A percentile compares a stretch with the other conserved stretches of the same genome.
Evolutionary conservation across 169 alveolate species (phyloP).

Genomic region (Sarcocystis neurona): DNA sequence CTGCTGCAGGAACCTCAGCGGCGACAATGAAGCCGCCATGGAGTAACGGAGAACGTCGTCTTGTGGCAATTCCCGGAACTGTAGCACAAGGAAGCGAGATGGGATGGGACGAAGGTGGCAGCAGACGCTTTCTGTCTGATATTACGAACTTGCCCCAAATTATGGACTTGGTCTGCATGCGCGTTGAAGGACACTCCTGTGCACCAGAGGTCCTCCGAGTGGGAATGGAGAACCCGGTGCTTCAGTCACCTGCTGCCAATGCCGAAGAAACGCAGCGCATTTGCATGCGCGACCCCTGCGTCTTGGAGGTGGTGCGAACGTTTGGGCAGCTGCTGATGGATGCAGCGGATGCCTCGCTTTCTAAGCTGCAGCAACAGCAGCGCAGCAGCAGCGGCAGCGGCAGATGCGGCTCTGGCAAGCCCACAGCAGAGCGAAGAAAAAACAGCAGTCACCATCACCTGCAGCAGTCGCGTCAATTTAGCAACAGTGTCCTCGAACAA

Average conservation of each 20-base stretch:
- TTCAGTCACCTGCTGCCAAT: constrained; percentile 17
- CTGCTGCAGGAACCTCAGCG: background rate
- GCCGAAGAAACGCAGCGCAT: constrained; percentile 38
- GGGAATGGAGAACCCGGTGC: constrained; percentile 26
- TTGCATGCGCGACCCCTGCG: constrained; percentile 51
- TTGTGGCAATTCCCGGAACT: no score
- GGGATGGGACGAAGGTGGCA: no score
- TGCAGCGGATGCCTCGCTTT: no score
- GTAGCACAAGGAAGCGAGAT: no score
- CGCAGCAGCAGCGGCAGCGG: background rate
- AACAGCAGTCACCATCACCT: no score
- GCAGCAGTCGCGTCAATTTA: no score
- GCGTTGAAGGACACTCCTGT: constrained; percentile 44
- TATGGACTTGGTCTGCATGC: constrained; percentile 43
- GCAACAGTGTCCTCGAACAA: no score
- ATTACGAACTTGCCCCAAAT: constrained; percentile 35
- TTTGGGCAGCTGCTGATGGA: constrained; percentile 52
- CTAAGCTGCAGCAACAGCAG: background rate
- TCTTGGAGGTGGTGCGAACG: constrained; percentile 48
- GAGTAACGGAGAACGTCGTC: no score
- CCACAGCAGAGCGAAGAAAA: background rate
- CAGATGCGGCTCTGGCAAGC: no score
- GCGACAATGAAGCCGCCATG: no score
- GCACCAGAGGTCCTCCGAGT: constrained; percentile 37
- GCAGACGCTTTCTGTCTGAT: constrained; percentile 44